A percentile compares a stretch with the other conserved stretches of the same genome.
Conservation (phyloP, 225 moss, liverwort and hornwort genomes). For the Marchantia polymorpha region DNA sequence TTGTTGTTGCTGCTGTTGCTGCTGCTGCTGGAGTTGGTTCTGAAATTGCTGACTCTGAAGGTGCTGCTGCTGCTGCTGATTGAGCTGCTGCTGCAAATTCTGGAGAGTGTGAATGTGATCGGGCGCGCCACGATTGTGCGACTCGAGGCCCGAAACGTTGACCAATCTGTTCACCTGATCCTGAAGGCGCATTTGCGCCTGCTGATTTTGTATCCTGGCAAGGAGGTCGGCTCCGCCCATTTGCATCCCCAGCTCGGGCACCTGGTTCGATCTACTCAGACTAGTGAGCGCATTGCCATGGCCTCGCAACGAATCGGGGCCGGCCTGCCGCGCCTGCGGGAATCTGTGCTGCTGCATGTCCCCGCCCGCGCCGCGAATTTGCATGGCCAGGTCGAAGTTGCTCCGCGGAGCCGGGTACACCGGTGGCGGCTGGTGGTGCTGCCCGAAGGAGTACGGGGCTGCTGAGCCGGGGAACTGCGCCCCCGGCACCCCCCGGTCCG, state of each 20-base stretch:
- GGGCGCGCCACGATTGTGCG: slow-evolving; percentile 1
- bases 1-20: slow-evolving; percentile 8
- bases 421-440: slow-evolving; percentile 19
- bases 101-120: slow-evolving; percentile 1
- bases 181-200: neutral
- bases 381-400: slow-evolving; percentile 39
- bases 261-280: slow-evolving; percentile 28
- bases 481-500: slow-evolving; percentile 1
- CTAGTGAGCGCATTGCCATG: neutral
- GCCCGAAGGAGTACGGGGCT: slow-evolving; percentile 1
- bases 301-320: slow-evolving; percentile 23
- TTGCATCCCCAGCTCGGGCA: neutral
- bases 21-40: slow-evolving; percentile 14
- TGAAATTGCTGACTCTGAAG: slow-evolving; percentile 14
- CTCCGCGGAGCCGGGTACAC: neutral
- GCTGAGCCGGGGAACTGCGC: slow-evolving; percentile 5
- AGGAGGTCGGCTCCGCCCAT: slow-evolving; percentile 15
- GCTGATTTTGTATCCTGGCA: slow-evolving; percentile 22
- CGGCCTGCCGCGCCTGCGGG: neutral
- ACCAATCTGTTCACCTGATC: slow-evolving; percentile 24
- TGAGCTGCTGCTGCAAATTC: slow-evolving; percentile 19
- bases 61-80: slow-evolving; percentile 15
- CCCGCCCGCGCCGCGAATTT: slow-evolving; percentile 24
- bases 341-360: neutral
- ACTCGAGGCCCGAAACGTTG: neutral